Evolutionary conservation across 257 asterid genomes (phyloP).

Genomic region (Plectranthus barbatus): DNA sequence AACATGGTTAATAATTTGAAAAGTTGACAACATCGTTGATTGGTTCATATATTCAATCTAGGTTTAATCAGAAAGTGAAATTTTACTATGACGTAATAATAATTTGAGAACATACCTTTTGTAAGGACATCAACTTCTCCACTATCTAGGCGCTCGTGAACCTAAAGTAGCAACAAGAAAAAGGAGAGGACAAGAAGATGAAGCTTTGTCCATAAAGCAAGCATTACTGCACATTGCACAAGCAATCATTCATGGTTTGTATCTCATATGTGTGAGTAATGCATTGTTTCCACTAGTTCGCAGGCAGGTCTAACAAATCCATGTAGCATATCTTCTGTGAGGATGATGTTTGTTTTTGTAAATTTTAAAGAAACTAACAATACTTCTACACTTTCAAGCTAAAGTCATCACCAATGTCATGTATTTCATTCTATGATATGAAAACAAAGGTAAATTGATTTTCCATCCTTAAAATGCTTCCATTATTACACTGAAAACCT

Average conservation of each 20-base stretch:
- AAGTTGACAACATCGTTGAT: background rate
- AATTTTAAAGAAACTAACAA: background rate
- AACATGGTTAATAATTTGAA: conserved; percentile 1
- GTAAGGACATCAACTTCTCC: conserved; percentile 97
- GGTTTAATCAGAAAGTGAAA: background rate
- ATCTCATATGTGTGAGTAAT: background rate
- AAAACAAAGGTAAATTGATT: background rate
- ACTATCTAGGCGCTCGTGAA: conserved; percentile 79
- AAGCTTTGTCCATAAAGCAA: background rate
- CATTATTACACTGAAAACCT: background rate
- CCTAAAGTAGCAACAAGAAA: conserved; percentile 36
- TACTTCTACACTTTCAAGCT: background rate
- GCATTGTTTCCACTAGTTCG: background rate
- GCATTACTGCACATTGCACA: background rate
- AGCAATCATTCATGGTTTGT: background rate
- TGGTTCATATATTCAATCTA: background rate
- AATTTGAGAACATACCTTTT: conserved; percentile 48
- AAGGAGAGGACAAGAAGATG: background rate
- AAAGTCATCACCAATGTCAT: background rate
- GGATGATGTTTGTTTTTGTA: background rate
- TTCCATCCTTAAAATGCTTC: background rate
- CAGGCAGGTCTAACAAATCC: too few species aligned
- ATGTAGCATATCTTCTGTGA: background rate
- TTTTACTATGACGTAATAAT: background rate
- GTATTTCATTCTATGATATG: background rate